phyloP scores from a whole-genome alignment of 176 grass and related monocot genomes.

The Pontederia crassipes region DNA sequence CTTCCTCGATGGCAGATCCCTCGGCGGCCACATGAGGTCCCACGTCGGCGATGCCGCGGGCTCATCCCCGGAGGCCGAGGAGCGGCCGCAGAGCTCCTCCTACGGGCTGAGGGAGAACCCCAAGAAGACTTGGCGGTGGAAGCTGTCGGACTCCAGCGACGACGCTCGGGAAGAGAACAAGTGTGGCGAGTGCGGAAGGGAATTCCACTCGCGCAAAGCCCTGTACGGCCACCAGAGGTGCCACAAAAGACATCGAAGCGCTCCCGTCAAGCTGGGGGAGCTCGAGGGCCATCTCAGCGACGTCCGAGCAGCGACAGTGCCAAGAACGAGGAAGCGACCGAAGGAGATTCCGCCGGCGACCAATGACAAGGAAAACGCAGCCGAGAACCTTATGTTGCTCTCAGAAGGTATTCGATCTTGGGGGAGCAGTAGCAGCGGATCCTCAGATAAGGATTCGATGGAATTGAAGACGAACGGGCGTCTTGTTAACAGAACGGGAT shows the following conservation, averaged over 20 bases:
- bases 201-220: slow-evolving; percentile 9
- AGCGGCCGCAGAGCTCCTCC: background rate
- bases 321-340: slow-evolving; percentile 28
- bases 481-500: background rate
- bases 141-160: slow-evolving; percentile 24
- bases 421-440: background rate
- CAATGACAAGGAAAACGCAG: slow-evolving; percentile 38
- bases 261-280: slow-evolving; percentile 4
- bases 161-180: background rate
- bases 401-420: slow-evolving; percentile 26
- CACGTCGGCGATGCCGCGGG: background rate
- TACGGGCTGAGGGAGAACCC: slow-evolving; percentile 58
- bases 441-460: slow-evolving; percentile 5
- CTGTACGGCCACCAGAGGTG: slow-evolving; percentile 17
- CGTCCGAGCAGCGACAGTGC: slow-evolving; percentile 11
- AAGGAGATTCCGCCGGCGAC: slow-evolving; percentile 21
- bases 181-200: slow-evolving; percentile 30
- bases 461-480: background rate
- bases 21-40: slow-evolving; percentile 20
- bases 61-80: background rate
- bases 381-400: slow-evolving; percentile 51
- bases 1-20: slow-evolving; percentile 8
- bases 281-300: background rate
- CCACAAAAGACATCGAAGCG: slow-evolving; percentile 20
- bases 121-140: slow-evolving; percentile 55